A percentile compares a stretch with the other conserved stretches of the same genome.
Evolutionary conservation across 2,329 filamentous ascomycete genomes (phyloP).

Genomic region (Drechmeria coniospora): DNA sequence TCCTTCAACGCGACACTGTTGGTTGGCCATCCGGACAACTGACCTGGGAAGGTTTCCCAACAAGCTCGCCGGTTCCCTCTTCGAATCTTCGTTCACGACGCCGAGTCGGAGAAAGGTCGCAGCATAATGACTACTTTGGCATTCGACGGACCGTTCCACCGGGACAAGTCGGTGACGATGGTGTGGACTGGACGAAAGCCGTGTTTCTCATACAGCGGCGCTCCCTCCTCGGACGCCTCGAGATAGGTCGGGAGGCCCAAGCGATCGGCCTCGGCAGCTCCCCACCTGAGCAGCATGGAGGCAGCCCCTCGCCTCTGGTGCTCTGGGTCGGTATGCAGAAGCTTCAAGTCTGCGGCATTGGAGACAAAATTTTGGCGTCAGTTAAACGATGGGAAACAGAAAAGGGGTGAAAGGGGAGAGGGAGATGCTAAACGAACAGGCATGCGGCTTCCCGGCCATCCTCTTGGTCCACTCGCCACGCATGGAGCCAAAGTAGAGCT

Average conservation of each 20-base stretch:
- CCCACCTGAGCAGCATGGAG: conserved; percentile 18
- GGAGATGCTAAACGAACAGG: conserved; percentile 14
- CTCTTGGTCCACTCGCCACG: conserved; percentile 13
- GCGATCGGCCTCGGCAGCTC: conserved; percentile 19
- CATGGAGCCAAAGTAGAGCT: conserved; percentile 16
- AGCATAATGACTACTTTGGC: conserved; percentile 11
- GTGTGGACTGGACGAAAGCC: conserved; percentile 18
- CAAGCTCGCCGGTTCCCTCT: too few species aligned
- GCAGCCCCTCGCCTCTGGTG: conserved; percentile 21
- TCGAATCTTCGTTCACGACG: too few species aligned
- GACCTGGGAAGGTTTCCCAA: too few species aligned
- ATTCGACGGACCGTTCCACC: conserved; percentile 13
- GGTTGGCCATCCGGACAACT: too few species aligned
- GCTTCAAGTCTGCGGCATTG: conserved; percentile 16
- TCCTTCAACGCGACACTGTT: too few species aligned
- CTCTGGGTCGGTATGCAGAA: conserved; percentile 21
- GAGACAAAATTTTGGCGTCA: neutral
- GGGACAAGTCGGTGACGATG: conserved; percentile 11
- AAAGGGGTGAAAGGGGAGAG: neutral
- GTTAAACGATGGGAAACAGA: neutral
- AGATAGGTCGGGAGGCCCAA: conserved; percentile 20
- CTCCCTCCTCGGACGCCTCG: conserved; percentile 18
- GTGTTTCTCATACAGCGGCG: conserved; percentile 17
- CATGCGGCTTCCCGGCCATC: conserved; percentile 16
- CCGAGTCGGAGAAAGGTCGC: too few species aligned